phyloP scores from a whole-genome alignment of 345 rosid genomes.

The Syzygium aqueum region DNA sequence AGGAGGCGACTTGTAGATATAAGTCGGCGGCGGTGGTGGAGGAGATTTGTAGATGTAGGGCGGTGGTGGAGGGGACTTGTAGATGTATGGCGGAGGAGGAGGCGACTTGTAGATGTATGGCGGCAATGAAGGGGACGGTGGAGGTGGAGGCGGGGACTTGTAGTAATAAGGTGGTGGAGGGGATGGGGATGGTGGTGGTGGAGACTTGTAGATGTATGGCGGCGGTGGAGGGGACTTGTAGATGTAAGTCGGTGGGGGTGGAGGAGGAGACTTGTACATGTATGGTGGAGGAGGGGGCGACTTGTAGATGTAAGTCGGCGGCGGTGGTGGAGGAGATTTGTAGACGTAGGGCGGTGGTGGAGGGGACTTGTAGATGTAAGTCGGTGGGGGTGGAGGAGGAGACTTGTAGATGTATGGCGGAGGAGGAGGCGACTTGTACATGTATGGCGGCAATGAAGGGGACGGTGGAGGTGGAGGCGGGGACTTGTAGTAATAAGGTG shows the following conservation, averaged over 20 bases:
- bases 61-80: constrained; percentile 34
- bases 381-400: constrained; percentile 23
- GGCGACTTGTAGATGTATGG: constrained; percentile 24
- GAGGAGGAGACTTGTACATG: constrained; percentile 17
- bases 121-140: constrained; percentile 31
- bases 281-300: constrained; percentile 27
- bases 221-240: constrained; percentile 20
- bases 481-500: too few species aligned
- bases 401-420: constrained; percentile 14
- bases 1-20: constrained; percentile 27
- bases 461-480: too few species aligned
- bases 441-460: too few species aligned
- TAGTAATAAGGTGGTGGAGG: constrained; percentile 25
- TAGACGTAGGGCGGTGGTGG: constrained; percentile 12
- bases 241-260: not conserved
- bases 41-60: constrained; percentile 26
- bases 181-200: too few species aligned
- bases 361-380: constrained; percentile 18
- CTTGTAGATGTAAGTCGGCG: constrained; percentile 16
- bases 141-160: constrained; percentile 11
- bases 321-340: constrained; percentile 30
- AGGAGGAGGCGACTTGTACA: constrained; percentile 6
- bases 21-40: constrained; percentile 9
- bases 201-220: constrained; percentile 19
- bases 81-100: constrained; percentile 19